These are phyloP conservation scores for Melaleuca alternifolia DNA, from an alignment of 345 rosid species.

Conservation along the genomic window DNA sequence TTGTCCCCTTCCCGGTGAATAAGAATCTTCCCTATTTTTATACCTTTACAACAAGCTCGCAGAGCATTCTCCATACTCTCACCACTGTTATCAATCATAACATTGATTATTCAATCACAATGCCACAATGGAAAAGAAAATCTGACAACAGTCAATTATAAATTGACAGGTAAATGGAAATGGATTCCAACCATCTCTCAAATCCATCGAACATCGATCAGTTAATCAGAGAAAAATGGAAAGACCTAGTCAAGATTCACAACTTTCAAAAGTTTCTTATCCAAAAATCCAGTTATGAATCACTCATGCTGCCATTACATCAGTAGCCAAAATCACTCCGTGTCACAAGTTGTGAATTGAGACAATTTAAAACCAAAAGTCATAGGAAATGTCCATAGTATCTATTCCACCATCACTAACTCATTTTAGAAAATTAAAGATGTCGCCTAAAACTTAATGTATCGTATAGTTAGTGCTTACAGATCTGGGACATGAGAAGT, in stretches of 20 bases:
- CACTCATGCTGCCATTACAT: not conserved
- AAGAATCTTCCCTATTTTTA: conserved; percentile 92
- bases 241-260: not conserved
- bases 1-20: conserved; percentile 98
- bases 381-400: not conserved
- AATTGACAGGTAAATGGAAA: not conserved
- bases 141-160: not conserved
- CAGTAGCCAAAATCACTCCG: not conserved
- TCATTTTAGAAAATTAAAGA: not conserved
- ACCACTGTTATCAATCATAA: conserved; percentile 40
- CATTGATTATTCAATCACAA: not conserved
- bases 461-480: not conserved
- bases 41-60: conserved; percentile 97
- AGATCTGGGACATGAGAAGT: conserved; percentile 6
- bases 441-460: not conserved
- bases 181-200: not conserved
- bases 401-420: not conserved
- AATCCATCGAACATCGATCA: not conserved
- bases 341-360: not conserved
- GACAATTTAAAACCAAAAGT: not conserved
- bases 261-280: not conserved
- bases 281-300: not conserved
- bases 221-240: not conserved
- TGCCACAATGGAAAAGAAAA: not conserved
- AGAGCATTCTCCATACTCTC: conserved; percentile 99